phyloP scores from a whole-genome alignment of 2,329 filamentous ascomycete species.

The Alternaria ethzedia region DNA sequence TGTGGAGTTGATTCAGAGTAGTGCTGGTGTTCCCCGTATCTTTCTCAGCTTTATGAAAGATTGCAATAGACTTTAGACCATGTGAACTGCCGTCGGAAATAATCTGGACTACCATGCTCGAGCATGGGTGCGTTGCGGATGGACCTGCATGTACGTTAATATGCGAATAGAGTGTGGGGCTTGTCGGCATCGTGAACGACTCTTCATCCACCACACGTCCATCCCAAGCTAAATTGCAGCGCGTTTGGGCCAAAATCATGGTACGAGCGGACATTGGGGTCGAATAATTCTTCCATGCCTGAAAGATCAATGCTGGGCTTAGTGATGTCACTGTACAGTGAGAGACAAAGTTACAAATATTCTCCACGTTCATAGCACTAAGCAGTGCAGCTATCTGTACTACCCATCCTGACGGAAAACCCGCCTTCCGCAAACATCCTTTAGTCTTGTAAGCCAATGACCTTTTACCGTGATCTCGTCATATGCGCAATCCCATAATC shows the following conservation, averaged over 20 bases:
- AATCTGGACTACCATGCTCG: neutral
- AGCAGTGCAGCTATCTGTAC: neutral
- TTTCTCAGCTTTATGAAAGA: neutral
- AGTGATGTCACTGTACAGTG: neutral
- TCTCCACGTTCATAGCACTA: neutral
- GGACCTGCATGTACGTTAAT: neutral
- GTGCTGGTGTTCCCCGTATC: rapidly evolving
- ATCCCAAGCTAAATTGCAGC: neutral
- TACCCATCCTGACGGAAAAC: neutral
- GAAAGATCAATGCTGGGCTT: neutral
- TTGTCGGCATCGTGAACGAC: neutral
- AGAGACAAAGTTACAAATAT: neutral
- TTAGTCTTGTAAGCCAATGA: no score
- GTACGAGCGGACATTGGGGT: neutral
- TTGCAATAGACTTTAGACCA: no score
- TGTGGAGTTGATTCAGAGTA: rapidly evolving
- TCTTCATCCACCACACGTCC: neutral
- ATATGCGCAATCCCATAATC: neutral
- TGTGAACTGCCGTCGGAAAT: neutral
- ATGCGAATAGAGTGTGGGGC: constrained; percentile 10
- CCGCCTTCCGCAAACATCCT: neutral
- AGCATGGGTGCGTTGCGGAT: neutral
- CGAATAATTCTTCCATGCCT: neutral
- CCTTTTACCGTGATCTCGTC: neutral
- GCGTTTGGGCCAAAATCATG: neutral